These are phyloP conservation scores for Phycomyces blakesleeanus DNA, from an alignment of 192 early-diverging fungal species.

Conservation along the genomic window DNA sequence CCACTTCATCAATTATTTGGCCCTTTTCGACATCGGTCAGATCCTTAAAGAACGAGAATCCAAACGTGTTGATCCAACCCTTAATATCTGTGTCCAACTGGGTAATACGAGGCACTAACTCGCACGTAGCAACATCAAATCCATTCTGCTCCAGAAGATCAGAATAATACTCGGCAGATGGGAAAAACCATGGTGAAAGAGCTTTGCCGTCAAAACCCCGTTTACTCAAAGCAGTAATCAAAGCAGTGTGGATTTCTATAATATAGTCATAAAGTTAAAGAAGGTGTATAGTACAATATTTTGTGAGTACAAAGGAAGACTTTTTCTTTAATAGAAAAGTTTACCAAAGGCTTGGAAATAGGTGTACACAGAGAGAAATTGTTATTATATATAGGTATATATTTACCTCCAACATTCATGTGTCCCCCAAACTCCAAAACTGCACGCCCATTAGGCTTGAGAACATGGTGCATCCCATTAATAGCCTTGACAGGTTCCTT, in stretches of 20 bases:
- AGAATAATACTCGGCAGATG: conserved; percentile 44
- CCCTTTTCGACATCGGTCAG: conserved; percentile 32
- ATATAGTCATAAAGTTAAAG: conserved; percentile 20
- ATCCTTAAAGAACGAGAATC: conserved; percentile 51
- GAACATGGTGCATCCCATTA: conserved; percentile 45
- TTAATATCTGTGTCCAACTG: conserved; percentile 48
- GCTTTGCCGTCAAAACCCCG: conserved; percentile 39
- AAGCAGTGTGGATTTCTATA: conserved; percentile 32
- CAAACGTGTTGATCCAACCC: conserved; percentile 69
- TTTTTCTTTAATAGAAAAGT: too few relatives aligned
- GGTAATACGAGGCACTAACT: conserved; percentile 52
- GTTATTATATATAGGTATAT: too few relatives aligned
- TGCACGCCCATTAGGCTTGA: conserved; percentile 56
- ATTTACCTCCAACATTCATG: conserved; percentile 38
- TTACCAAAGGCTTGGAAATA: too few relatives aligned
- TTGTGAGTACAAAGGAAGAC: too few relatives aligned
- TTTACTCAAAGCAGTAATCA: conserved; percentile 39
- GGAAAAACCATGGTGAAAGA: conserved; percentile 46
- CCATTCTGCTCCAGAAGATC: conserved; percentile 46
- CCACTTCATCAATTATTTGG: conserved; percentile 24
- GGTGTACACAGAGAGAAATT: too few relatives aligned
- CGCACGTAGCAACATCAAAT: conserved; percentile 44
- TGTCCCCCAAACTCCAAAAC: conserved; percentile 58
- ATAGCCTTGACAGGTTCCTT: conserved; percentile 57
- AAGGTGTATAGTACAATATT: conserved; percentile 20